These are phyloP conservation scores for Erodium moschatum DNA, from an alignment of 441 rosid genomes.

Conservation along the genomic window DNA sequence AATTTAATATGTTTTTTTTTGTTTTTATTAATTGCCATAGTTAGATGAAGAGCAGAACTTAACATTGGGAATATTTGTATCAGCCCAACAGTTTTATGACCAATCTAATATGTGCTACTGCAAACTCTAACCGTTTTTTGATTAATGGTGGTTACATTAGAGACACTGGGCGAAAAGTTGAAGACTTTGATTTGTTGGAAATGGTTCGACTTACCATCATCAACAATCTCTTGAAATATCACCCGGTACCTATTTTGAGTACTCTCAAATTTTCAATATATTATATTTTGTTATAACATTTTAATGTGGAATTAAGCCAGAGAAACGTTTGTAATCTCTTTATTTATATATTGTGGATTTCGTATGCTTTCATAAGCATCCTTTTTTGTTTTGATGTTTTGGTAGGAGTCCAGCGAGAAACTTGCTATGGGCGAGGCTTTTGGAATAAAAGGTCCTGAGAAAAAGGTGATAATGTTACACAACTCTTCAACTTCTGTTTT, in stretches of 20 bases:
- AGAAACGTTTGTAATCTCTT: no score
- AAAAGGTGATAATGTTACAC: constrained; percentile 43
- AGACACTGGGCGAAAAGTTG: constrained; percentile 86
- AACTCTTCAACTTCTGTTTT: no score
- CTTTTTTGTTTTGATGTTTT: constrained; percentile 19
- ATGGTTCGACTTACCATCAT: constrained; percentile 83
- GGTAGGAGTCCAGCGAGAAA: constrained; percentile 72
- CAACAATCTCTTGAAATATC: constrained; percentile 85
- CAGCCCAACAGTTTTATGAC: not conserved
- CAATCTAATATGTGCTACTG: constrained; percentile 1
- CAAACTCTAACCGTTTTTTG: constrained; percentile 17
- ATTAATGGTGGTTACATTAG: constrained; percentile 32
- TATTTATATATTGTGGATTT: not conserved
- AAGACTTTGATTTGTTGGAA: constrained; percentile 84
- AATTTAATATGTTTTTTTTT: not conserved
- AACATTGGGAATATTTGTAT: constrained; percentile 7
- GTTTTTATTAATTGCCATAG: not conserved
- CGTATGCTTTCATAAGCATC: not conserved
- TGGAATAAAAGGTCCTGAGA: constrained; percentile 80
- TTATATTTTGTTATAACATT: not conserved
- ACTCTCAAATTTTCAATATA: not conserved
- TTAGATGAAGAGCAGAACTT: not conserved
- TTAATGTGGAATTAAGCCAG: not conserved
- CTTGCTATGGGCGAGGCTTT: constrained; percentile 96
- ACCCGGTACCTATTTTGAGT: constrained; percentile 57